A percentile compares a stretch with the other conserved stretches of the same genome.
These are phyloP conservation scores for Parsonsia alboflavescens DNA, from an alignment of 257 asterid species.

Conservation along the genomic window DNA sequence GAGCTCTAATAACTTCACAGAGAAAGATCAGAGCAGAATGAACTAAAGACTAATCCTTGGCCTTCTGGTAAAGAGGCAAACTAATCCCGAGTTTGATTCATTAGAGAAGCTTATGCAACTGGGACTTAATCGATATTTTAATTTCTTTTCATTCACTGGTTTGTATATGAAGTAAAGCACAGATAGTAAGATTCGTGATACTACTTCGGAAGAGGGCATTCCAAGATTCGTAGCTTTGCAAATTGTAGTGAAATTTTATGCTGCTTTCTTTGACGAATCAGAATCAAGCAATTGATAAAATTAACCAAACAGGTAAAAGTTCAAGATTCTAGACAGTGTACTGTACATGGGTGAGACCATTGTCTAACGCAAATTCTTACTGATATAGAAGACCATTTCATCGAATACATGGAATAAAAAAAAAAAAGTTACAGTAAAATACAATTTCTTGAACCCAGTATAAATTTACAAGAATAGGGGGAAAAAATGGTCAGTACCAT, in stretches of 20 bases:
- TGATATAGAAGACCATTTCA: neutral
- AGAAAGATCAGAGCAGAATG: neutral
- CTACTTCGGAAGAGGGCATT: neutral
- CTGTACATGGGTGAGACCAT: neutral
- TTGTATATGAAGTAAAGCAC: neutral
- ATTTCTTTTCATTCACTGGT: neutral
- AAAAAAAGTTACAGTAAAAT: neutral
- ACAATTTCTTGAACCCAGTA: neutral
- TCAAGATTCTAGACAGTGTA: neutral
- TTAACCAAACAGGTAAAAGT: neutral
- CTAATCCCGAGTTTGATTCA: neutral
- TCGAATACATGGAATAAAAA: neutral
- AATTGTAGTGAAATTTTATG: neutral
- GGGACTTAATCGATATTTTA: neutral
- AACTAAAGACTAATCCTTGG: neutral
- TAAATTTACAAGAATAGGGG: neutral
- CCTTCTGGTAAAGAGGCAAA: neutral
- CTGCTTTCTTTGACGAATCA: neutral
- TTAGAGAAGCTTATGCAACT: neutral
- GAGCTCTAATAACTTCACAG: neutral
- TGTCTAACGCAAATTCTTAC: neutral
- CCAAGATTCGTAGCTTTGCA: neutral
- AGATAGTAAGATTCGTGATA: neutral
- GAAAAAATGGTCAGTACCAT: neutral
- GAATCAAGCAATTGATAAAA: neutral